These are phyloP conservation scores for Tuber indicum DNA, from an alignment of 495 filamentous ascomycete species.

Conservation along the genomic window DNA sequence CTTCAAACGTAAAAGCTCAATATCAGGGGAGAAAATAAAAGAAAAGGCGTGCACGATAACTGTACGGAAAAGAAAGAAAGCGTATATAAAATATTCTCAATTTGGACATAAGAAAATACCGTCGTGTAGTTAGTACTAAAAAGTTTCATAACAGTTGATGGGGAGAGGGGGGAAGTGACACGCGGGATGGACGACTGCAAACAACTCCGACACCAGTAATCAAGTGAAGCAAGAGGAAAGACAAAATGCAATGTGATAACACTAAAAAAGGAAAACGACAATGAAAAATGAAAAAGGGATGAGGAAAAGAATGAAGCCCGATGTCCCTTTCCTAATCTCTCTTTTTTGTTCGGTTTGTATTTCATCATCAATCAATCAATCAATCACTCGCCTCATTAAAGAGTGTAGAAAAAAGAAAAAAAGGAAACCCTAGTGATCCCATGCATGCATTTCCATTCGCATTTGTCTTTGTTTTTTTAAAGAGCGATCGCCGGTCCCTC, in stretches of 20 bases:
- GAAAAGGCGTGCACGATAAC: slow-evolving; percentile 8
- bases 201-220: background rate
- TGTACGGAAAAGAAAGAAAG: slow-evolving; percentile 11
- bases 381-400: background rate
- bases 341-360: background rate
- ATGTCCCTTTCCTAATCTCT: background rate
- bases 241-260: background rate
- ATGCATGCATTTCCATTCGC: background rate
- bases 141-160: background rate
- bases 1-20: background rate
- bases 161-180: background rate
- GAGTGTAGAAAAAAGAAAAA: background rate
- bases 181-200: background rate
- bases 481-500: slow-evolving; percentile 49
- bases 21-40: slow-evolving; percentile 9
- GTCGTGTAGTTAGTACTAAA: slow-evolving; percentile 1
- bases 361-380: background rate
- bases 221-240: background rate
- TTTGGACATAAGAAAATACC: slow-evolving; percentile 4
- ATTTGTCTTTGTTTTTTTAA: background rate
- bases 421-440: background rate
- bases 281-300: background rate
- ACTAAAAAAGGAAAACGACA: background rate
- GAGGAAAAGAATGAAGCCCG: slow-evolving; percentile 3
- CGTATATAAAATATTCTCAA: slow-evolving; percentile 5